phyloP scores from a whole-genome alignment of 345 rosid genomes.

The Brassica rapa region DNA sequence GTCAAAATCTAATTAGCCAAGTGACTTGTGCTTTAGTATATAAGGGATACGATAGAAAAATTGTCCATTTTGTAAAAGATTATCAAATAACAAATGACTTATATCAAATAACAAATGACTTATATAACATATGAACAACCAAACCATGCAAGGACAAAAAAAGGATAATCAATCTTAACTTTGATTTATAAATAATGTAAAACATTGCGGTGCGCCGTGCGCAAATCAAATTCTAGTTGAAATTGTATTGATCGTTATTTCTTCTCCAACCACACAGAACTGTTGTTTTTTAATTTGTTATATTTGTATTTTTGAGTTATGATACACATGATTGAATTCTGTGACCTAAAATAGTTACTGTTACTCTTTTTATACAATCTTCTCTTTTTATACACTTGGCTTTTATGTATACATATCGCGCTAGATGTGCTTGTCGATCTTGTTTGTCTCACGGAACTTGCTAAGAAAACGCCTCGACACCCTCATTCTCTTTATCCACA shows the following conservation, averaged over 20 bases:
- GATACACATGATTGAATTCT: neutral
- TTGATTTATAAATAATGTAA: neutral
- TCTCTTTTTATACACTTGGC: constrained; percentile 47
- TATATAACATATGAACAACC: neutral
- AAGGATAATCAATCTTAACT: neutral
- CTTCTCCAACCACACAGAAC: neutral
- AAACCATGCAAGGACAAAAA: neutral
- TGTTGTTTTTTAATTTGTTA: neutral
- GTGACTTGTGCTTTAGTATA: no score
- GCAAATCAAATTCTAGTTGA: neutral
- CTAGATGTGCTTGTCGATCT: constrained; percentile 79
- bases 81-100: no score
- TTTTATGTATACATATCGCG: constrained; percentile 79
- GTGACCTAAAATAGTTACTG: neutral
- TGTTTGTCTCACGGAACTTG: constrained; percentile 63
- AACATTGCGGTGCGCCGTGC: no score
- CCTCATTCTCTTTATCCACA: constrained; percentile 81
- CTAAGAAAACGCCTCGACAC: constrained; percentile 63
- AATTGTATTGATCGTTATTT: neutral
- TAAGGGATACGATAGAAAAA: no score
- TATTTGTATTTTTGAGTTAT: neutral
- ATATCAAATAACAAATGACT: no score
- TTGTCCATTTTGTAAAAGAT: no score
- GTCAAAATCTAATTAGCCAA: no score
- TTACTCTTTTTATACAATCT: neutral